Conservation (phyloP, 352 stramenopile genomes). For the Globisporangium viniferum region DNA sequence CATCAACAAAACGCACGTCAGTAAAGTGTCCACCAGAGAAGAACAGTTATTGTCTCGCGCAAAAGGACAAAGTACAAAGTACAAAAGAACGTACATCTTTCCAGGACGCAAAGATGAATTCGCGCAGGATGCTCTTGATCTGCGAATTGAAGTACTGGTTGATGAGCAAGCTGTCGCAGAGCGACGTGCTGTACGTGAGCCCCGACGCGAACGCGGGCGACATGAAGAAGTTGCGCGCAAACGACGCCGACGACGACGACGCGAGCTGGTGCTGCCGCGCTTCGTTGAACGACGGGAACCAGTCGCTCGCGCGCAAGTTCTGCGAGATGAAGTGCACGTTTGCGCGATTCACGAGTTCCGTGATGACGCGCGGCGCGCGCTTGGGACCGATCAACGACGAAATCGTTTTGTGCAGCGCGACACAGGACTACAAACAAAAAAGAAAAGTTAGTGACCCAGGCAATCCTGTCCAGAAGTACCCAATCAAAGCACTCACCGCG, state of each 20-base stretch:
- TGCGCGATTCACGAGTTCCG: constrained; percentile 71
- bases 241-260: constrained; percentile 46
- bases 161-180: constrained; percentile 85
- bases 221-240: constrained; percentile 80
- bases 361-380: constrained; percentile 66
- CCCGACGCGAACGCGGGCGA: constrained; percentile 80
- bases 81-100: constrained; percentile 38
- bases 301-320: constrained; percentile 62
- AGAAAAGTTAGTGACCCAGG: background rate
- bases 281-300: constrained; percentile 42
- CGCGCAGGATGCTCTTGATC: constrained; percentile 84
- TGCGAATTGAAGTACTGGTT: constrained; percentile 88
- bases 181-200: constrained; percentile 79
- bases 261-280: constrained; percentile 30
- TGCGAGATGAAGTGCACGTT: constrained; percentile 86
- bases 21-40: background rate
- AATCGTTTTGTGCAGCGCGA: constrained; percentile 85
- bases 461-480: background rate
- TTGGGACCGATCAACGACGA: constrained; percentile 54
- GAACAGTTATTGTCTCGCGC: background rate
- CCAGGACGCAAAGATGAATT: constrained; percentile 84
- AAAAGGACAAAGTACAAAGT: background rate
- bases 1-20: background rate
- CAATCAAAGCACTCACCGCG: constrained; percentile 30
- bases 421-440: constrained; percentile 38